Conservation (phyloP, 1,284 basidiomycete genomes). For the Malassezia japonica region DNA sequence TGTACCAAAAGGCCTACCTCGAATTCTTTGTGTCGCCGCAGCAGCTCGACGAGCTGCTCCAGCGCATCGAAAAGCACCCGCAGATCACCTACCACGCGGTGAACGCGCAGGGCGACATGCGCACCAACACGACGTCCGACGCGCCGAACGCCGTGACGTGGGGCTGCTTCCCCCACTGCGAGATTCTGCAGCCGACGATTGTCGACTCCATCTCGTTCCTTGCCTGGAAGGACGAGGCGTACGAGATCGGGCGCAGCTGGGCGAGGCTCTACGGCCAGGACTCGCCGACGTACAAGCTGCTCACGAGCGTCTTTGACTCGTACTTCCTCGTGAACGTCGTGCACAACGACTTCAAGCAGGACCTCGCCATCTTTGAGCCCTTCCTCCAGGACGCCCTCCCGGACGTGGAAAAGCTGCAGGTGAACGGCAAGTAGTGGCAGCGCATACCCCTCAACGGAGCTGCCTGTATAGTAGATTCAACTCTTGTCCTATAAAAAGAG, state of each 20-base stretch:
- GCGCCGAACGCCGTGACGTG: constrained; percentile 97
- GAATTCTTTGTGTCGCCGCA: constrained; percentile 83
- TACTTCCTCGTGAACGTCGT: constrained; percentile 46
- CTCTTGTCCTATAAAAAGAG: constrained; percentile 18
- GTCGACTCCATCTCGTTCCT: constrained; percentile 59
- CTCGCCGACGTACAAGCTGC: constrained; percentile 29
- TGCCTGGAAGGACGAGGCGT: constrained; percentile 48
- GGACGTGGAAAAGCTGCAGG: not conserved
- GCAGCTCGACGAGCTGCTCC: constrained; percentile 65
- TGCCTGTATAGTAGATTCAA: constrained; percentile 18
- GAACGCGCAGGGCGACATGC: constrained; percentile 69
- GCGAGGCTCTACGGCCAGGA: constrained; percentile 34
- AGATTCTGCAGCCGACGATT: constrained; percentile 94
- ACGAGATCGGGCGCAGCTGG: constrained; percentile 46
- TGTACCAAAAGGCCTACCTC: constrained; percentile 69
- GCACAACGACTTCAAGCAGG: constrained; percentile 38
- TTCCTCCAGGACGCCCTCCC: constrained; percentile 20
- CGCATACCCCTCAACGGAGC: constrained; percentile 18
- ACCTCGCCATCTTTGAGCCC: constrained; percentile 40
- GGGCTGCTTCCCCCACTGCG: constrained; percentile 87
- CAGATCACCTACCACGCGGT: constrained; percentile 95
- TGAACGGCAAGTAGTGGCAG: not conserved
- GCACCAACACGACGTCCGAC: constrained; percentile 81
- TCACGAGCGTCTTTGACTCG: constrained; percentile 34
- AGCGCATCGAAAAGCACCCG: constrained; percentile 74